phyloP scores from a whole-genome alignment of 2,329 filamentous ascomycete species.

The Phoma sp. region DNA sequence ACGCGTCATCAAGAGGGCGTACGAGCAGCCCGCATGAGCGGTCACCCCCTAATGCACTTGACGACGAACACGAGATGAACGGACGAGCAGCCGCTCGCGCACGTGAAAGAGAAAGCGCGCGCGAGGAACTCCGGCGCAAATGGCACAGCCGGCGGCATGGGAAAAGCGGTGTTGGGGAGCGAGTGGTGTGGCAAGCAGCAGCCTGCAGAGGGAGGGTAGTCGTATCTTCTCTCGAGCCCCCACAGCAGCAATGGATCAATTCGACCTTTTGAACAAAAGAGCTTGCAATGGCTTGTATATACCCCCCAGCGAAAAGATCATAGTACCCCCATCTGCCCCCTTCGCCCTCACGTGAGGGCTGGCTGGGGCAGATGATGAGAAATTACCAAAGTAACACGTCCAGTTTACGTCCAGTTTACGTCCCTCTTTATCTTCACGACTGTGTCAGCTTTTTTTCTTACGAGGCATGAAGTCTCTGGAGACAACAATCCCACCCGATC shows the following conservation, averaged over 20 bases:
- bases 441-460: too few relatives aligned
- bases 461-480: too few relatives aligned
- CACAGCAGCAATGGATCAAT: constrained; percentile 4
- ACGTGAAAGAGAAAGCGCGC: background rate
- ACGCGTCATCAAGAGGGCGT: constrained; percentile 45
- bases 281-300: constrained; percentile 9
- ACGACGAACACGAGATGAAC: constrained; percentile 16
- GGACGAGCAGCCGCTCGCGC: background rate
- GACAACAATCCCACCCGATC: too few relatives aligned
- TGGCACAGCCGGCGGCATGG: too few relatives aligned
- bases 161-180: too few relatives aligned
- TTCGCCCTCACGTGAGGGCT: too few relatives aligned
- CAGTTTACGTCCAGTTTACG: background rate
- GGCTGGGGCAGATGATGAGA: constrained; percentile 1
- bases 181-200: background rate
- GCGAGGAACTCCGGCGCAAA: too few relatives aligned
- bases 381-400: constrained; percentile 1
- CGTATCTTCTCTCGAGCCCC: background rate
- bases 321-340: background rate
- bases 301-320: constrained; percentile 7
- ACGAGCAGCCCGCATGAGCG: constrained; percentile 46
- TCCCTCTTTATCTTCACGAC: too few relatives aligned
- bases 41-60: constrained; percentile 2
- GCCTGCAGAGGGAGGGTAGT: constrained; percentile 12
- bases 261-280: constrained; percentile 3